Evolutionary conservation across 768 basidiomycete genomes (phyloP).

Genomic region (Leccinellum rugosiceps): DNA sequence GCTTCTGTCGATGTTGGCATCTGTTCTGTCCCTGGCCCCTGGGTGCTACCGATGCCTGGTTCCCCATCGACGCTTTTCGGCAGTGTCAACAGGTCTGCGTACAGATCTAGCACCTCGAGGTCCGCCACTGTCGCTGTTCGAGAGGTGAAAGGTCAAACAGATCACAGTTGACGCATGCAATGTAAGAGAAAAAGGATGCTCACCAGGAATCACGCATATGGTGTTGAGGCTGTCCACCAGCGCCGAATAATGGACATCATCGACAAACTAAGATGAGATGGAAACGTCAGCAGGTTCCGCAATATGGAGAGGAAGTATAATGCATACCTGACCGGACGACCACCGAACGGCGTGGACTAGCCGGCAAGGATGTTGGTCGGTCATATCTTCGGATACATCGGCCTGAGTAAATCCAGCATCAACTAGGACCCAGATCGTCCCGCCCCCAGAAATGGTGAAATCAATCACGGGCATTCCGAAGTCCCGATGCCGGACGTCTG

Average conservation of each 20-base stretch:
- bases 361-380: constrained; percentile 14
- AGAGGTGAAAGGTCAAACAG: background rate
- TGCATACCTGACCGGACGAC: constrained; percentile 39
- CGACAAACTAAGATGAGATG: constrained; percentile 17
- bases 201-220: constrained; percentile 46
- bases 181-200: constrained; percentile 2
- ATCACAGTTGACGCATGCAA: background rate
- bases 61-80: constrained; percentile 56
- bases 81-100: constrained; percentile 51
- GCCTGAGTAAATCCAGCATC: constrained; percentile 41
- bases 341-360: constrained; percentile 34
- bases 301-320: background rate
- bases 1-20: background rate
- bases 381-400: constrained; percentile 4
- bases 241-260: constrained; percentile 16
- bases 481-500: constrained; percentile 40
- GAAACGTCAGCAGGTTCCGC: background rate
- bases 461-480: constrained; percentile 59
- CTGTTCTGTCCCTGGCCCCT: constrained; percentile 24
- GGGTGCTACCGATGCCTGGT: constrained; percentile 32
- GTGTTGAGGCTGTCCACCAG: constrained; percentile 48
- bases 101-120: constrained; percentile 55
- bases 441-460: constrained; percentile 42
- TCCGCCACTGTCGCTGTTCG: constrained; percentile 47
- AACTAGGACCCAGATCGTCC: constrained; percentile 45